A percentile compares a stretch with the other conserved stretches of the same genome.
These are phyloP conservation scores for Eutrema heterophyllum DNA, from an alignment of 345 rosid species.

Conservation along the genomic window DNA sequence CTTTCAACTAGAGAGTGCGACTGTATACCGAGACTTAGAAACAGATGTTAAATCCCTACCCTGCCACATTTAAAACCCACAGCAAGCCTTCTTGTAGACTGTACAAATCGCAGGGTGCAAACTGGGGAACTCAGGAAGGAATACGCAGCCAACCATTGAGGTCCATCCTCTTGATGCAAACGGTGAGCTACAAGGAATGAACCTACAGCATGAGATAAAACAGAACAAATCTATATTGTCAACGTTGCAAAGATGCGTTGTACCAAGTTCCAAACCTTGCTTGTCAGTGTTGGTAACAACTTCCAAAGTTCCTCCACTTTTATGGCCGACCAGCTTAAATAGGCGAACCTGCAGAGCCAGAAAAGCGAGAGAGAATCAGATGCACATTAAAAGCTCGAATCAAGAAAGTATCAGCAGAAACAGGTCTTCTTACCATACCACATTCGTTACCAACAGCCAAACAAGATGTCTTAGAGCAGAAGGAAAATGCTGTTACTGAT, in stretches of 20 bases:
- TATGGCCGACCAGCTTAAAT: slow-evolving; percentile 44
- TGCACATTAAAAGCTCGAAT: neutral
- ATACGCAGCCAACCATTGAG: slow-evolving; percentile 62
- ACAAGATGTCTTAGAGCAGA: slow-evolving; percentile 51
- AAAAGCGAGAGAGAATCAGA: slow-evolving; percentile 26
- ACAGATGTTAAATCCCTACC: slow-evolving; percentile 41
- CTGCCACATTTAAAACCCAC: slow-evolving; percentile 79
- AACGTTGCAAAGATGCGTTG: neutral
- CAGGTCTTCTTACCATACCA: slow-evolving; percentile 67
- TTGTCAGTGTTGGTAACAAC: slow-evolving; percentile 56
- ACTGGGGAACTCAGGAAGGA: slow-evolving; percentile 58
- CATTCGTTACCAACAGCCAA: slow-evolving; percentile 65
- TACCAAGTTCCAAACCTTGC: slow-evolving; percentile 45
- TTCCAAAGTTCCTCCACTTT: slow-evolving; percentile 44
- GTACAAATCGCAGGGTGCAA: slow-evolving; percentile 44
- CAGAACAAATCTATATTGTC: neutral
- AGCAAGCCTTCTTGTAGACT: slow-evolving; percentile 55
- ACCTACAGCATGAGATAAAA: slow-evolving; percentile 11
- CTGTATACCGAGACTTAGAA: slow-evolving; percentile 3
- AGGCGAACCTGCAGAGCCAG: slow-evolving; percentile 52
- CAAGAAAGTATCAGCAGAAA: slow-evolving; percentile 20
- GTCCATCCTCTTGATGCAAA: slow-evolving; percentile 54
- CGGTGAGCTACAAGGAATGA: slow-evolving; percentile 49
- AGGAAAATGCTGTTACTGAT: slow-evolving; percentile 58
- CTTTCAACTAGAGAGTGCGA: neutral